Evolutionary conservation across 78 protist species (phyloP), one percentile per base, ranked within the genome.

Genomic region (Blattamonas nauphoetae): DNA sequence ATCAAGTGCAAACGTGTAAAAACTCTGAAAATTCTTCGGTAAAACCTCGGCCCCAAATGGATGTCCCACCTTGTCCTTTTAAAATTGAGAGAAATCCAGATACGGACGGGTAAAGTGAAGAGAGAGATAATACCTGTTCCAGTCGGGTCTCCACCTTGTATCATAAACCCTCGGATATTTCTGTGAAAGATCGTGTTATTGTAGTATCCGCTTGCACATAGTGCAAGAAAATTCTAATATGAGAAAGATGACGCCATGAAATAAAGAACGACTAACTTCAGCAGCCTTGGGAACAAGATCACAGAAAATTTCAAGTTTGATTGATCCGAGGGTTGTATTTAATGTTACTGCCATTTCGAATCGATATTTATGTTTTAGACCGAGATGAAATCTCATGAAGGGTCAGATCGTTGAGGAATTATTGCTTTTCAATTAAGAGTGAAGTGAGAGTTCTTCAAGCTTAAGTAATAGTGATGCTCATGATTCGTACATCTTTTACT

Each of bases 401-500:
- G n/a, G n/a, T n/a, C n/a, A n/a, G n/a, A n/a, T n/a, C n/a, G n/a
- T n/a, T n/a, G n/a, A n/a, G n/a, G n/a, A n/a, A n/a, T n/a, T n/a
- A n/a, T n/a, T n/a, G n/a, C n/a, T n/a, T n/a, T n/a, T n/a, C n/a
- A n/a, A n/a, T n/a, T n/a, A n/a, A n/a, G n/a, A n/a, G n/a, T n/a
- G n/a, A n/a, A n/a, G n/a, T n/a, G n/a, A n/a, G n/a, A n/a, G n/a
- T n/a, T n/a, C n/a, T n/a, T n/a, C n/a, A n/a, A n/a, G n/a, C n/a
- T 46, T 46, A 79, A 79, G 41, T 33, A 11, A 79, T n/a, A 11
- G 6, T 5, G 6, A 3, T 71, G 35, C 63, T 46, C 85, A 90
- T 0, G 71, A 90, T 90, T 44, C 88, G 80, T 45, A 90, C 35
- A 63, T 90, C 92, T 35, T 81, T 42, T 44, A 84, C 3, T 3